These are phyloP conservation scores for Suillus subaureus DNA, from an alignment of 768 basidiomycete species.

Conservation along the genomic window DNA sequence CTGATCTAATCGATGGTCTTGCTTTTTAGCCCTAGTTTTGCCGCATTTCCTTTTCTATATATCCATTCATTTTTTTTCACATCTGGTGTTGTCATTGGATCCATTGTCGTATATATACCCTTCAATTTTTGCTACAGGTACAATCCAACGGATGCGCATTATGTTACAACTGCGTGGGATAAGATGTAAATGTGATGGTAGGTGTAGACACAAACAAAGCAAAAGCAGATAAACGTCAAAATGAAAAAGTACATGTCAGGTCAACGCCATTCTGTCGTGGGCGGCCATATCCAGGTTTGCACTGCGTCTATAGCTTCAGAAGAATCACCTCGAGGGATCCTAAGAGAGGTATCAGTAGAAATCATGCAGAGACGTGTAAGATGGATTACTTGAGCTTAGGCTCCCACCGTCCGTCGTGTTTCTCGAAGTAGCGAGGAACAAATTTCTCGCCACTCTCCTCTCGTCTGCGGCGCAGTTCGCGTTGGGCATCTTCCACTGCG, in stretches of 20 bases:
- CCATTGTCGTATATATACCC: slow-evolving; percentile 31
- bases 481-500: slow-evolving; percentile 88
- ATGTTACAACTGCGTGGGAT: slow-evolving; percentile 28
- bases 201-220: slow-evolving; percentile 1
- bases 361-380: slow-evolving; percentile 1
- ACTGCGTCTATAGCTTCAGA: slow-evolving; percentile 65
- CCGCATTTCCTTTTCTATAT: slow-evolving; percentile 2
- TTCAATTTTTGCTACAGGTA: slow-evolving; percentile 42
- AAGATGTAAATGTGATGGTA: slow-evolving; percentile 13
- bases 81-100: slow-evolving; percentile 11
- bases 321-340: slow-evolving; percentile 68
- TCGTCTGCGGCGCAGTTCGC: slow-evolving; percentile 72
- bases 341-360: slow-evolving; percentile 31
- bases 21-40: slow-evolving; percentile 1
- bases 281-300: slow-evolving; percentile 77
- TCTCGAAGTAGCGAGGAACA: slow-evolving; percentile 81
- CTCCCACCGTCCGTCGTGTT: slow-evolving; percentile 76
- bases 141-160: slow-evolving; percentile 40
- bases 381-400: slow-evolving; percentile 71
- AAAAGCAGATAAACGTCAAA: slow-evolving; percentile 6
- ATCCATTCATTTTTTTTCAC: slow-evolving; percentile 1
- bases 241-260: background rate
- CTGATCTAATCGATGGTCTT: slow-evolving; percentile 5
- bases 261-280: slow-evolving; percentile 15
- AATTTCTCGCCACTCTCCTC: slow-evolving; percentile 75